These are phyloP conservation scores for Chenopodium suecicum DNA, from an alignment of 148 eudicot genomes.

Conservation along the genomic window DNA sequence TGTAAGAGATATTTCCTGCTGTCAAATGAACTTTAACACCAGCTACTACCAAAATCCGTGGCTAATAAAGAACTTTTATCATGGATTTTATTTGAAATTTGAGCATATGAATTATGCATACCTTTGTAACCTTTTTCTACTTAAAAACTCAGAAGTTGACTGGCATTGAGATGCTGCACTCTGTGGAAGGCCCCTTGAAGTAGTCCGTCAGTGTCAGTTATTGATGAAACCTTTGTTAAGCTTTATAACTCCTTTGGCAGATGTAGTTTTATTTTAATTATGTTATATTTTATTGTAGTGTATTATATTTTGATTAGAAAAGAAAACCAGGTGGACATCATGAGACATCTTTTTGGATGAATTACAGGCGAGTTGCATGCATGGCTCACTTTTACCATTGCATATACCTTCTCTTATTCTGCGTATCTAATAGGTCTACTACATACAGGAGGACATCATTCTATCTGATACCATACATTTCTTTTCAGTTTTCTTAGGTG, in stretches of 20 bases:
- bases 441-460: not conserved
- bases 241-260: not conserved
- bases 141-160: too few relatives aligned
- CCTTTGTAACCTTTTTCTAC: not conserved
- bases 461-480: slow-evolving; percentile 1
- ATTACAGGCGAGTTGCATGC: too few relatives aligned
- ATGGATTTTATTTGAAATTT: not conserved
- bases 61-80: not conserved
- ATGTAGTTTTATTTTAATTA: too few relatives aligned
- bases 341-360: too few relatives aligned
- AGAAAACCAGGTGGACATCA: too few relatives aligned
- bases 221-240: not conserved
- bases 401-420: not conserved
- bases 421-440: not conserved
- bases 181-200: not conserved
- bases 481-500: not conserved
- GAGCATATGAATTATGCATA: not conserved
- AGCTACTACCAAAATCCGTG: not conserved
- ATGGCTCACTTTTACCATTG: not conserved
- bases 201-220: not conserved
- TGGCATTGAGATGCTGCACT: not conserved
- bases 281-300: too few relatives aligned
- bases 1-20: too few relatives aligned
- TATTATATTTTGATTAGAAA: too few relatives aligned
- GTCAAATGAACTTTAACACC: not conserved